Evolutionary conservation across 371 early-diverging fungal species (phyloP), one percentile per base, ranked within the genome.

Genomic region (Apophysomyces variabilis): DNA sequence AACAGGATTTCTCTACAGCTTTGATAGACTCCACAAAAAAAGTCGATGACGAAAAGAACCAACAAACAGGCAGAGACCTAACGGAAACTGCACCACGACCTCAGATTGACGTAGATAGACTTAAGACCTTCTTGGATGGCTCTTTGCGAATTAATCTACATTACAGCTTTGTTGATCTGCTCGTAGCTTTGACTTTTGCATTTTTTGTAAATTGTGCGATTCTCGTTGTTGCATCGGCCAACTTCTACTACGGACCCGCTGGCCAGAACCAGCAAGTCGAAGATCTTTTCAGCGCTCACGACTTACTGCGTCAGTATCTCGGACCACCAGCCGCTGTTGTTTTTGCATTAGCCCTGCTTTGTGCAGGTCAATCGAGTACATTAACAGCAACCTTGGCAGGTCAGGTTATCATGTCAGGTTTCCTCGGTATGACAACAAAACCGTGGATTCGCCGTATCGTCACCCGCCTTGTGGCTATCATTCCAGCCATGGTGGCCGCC

Each of bases 301-400:
- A 66, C 2, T 76, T 92, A 5, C 62, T 95, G 50, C 66, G 70
- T 6, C 69, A 80, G 54, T 82, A 86, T 57, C 76, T 95, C 7
- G 92, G 93, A 3, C 76, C 72, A 5, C 80, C 85, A 3, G 91
- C 93, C 0, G 92, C 87, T 8, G 72, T 81, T n/a, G 61, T 89
- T 7, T 95, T 94, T 85, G 93, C 93, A 0, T 66, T 92, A 4
- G 94, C 91, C 5, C 72, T 95, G 57, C 70, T 95, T 61, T 79
- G 87, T 66, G 84, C 92, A 1, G 95, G 95, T 41, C 93, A 93
- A 72, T 86, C 86, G 5, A 87, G 90, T 26, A 92, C 94, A 11
- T 75, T 95, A 46, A 94, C 95, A 1, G 94, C 93, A 3, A 95
- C 95, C 13, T 71, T 95, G 69, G 93, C 95, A 6, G 95, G 95